Percentiles rank a stretch among this genome's conserved stretches.
Conservation (phyloP, 495 filamentous ascomycete species). For the Xeromyces bisporus region DNA sequence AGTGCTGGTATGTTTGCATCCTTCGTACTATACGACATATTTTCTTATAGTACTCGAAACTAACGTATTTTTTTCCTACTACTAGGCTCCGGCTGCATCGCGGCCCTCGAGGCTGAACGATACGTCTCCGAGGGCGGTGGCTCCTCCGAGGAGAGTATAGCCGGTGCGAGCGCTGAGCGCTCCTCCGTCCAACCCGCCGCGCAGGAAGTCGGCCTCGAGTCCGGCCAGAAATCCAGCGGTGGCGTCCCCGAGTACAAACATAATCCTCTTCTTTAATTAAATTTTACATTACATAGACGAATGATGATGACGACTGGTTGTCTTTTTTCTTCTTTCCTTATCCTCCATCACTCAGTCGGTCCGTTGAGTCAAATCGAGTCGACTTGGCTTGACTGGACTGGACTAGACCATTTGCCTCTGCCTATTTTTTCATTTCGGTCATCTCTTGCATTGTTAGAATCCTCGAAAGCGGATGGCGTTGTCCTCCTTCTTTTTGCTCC, state of each 20-base stretch:
- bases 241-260: constrained; percentile 40
- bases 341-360: too few relatives aligned
- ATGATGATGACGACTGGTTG: constrained; percentile 3
- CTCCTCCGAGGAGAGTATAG: constrained; percentile 8
- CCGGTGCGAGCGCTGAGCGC: constrained; percentile 6
- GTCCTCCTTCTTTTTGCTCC: background rate
- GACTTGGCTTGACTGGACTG: too few relatives aligned
- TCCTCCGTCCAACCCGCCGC: constrained; percentile 11
- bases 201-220: constrained; percentile 18
- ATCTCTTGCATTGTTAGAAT: too few relatives aligned
- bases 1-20: constrained; percentile 90
- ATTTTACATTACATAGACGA: background rate
- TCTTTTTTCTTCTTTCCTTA: constrained; percentile 5
- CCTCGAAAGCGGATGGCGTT: background rate
- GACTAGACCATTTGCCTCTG: too few relatives aligned
- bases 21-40: too few relatives aligned
- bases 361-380: too few relatives aligned
- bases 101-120: constrained; percentile 89
- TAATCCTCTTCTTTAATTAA: constrained; percentile 44
- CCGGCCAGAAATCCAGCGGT: constrained; percentile 9
- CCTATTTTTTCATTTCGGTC: too few relatives aligned
- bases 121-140: constrained; percentile 61
- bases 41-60: too few relatives aligned
- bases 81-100: constrained; percentile 83
- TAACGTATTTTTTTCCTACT: too few relatives aligned